Percentiles rank a stretch among this genome's conserved stretches.
These are phyloP conservation scores for Cryphonectria japonica DNA, from an alignment of 2,329 filamentous ascomycete species.

Conservation along the genomic window DNA sequence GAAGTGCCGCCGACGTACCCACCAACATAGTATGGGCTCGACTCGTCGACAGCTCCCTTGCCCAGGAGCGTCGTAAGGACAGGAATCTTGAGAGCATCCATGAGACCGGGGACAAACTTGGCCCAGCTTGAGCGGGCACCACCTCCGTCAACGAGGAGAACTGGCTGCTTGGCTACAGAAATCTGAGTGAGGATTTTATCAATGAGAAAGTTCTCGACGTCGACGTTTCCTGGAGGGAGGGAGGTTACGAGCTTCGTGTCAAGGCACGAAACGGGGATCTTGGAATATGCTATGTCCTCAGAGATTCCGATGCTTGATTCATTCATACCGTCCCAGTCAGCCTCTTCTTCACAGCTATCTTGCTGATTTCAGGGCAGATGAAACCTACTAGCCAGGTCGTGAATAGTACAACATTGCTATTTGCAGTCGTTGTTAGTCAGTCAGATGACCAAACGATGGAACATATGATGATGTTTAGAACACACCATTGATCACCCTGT, in stretches of 20 bases:
- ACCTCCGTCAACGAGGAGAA: constrained; percentile 68
- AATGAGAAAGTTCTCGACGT: background rate
- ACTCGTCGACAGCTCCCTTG: constrained; percentile 67
- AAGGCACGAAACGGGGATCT: background rate
- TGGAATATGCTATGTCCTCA: background rate
- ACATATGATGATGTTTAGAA: background rate
- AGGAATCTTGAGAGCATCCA: constrained; percentile 61
- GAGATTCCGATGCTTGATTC: background rate
- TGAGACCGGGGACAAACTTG: constrained; percentile 59
- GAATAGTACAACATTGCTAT: background rate
- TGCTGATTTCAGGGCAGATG: background rate
- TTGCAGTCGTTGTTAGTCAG: background rate
- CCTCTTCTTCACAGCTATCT: background rate
- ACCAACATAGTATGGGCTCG: constrained; percentile 62
- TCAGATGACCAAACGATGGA: background rate
- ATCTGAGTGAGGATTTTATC: constrained; percentile 39
- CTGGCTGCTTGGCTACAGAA: constrained; percentile 60
- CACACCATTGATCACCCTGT: constrained; percentile 59
- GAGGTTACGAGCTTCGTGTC: background rate
- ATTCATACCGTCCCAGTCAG: background rate
- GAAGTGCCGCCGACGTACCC: constrained; percentile 66
- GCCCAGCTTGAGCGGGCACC: constrained; percentile 61
- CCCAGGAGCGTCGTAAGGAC: constrained; percentile 69
- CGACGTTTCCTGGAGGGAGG: background rate
- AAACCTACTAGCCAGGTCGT: background rate